These are phyloP conservation scores for Diaporthe sp. DNA, from an alignment of 2,329 filamentous ascomycete genomes.

Conservation along the genomic window DNA sequence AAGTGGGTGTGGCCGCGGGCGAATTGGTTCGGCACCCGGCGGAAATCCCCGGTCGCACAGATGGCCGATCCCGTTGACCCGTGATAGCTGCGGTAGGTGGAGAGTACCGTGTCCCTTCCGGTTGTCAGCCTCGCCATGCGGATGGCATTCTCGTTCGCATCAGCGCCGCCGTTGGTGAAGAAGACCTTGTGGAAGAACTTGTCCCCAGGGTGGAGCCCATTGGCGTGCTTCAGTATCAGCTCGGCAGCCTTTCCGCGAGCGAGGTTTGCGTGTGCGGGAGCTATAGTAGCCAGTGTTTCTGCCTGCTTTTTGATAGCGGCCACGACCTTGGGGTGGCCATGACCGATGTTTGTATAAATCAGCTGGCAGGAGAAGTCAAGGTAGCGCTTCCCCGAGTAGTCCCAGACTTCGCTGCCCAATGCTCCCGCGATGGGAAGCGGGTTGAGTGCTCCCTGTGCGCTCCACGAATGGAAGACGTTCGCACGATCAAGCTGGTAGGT, in stretches of 20 bases:
- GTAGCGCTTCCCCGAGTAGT: conserved; percentile 34
- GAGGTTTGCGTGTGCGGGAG: conserved; percentile 33
- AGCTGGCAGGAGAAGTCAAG: conserved; percentile 36
- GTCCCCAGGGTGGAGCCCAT: not conserved
- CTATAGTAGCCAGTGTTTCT: conserved; percentile 29
- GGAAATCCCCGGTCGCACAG: conserved; percentile 40
- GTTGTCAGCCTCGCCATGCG: conserved; percentile 34
- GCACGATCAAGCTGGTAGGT: conserved; percentile 33
- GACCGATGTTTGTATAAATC: conserved; percentile 35
- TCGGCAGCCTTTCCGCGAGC: conserved; percentile 31
- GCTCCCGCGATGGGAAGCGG: conserved; percentile 31
- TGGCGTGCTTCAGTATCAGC: conserved; percentile 34
- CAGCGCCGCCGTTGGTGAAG: conserved; percentile 34
- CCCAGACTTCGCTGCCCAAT: conserved; percentile 33
- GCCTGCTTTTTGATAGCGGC: conserved; percentile 35
- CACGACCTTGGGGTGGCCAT: conserved; percentile 33
- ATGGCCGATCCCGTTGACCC: conserved; percentile 37
- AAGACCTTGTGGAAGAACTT: conserved; percentile 34
- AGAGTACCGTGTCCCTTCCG: conserved; percentile 35
- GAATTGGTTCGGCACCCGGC: conserved; percentile 36
- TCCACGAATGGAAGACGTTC: conserved; percentile 35
- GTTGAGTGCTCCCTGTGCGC: conserved; percentile 31
- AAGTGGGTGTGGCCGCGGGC: conserved; percentile 35
- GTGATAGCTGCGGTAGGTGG: conserved; percentile 39
- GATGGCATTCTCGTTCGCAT: conserved; percentile 35